phyloP scores from a whole-genome alignment of 768 basidiomycete species.

The Clitopilus passeckerianus region DNA sequence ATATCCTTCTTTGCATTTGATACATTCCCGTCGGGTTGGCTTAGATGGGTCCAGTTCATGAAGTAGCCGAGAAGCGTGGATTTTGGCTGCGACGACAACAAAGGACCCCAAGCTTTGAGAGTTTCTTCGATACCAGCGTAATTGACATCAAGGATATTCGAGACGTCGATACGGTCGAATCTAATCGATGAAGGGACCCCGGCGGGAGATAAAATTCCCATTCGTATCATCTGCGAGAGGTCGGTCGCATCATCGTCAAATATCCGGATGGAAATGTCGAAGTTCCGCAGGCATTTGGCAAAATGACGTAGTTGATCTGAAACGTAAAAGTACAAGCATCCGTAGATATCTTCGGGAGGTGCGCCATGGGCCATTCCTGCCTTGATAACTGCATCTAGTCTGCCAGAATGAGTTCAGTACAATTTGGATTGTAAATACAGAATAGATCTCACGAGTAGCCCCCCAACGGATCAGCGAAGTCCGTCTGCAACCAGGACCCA shows the following conservation, averaged over 20 bases:
- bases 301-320: slow-evolving; percentile 29
- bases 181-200: slow-evolving; percentile 13
- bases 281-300: slow-evolving; percentile 20
- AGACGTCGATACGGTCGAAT: slow-evolving; percentile 42
- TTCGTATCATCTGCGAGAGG: slow-evolving; percentile 16
- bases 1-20: slow-evolving; percentile 1
- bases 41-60: slow-evolving; percentile 30
- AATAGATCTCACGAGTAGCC: slow-evolving; percentile 27
- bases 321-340: slow-evolving; percentile 37
- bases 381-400: slow-evolving; percentile 21
- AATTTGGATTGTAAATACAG: neutral
- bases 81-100: slow-evolving; percentile 21
- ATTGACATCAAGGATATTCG: slow-evolving; percentile 32
- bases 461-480: slow-evolving; percentile 26
- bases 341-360: slow-evolving; percentile 31
- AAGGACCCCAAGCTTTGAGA: slow-evolving; percentile 24
- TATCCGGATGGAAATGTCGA: slow-evolving; percentile 23
- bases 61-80: slow-evolving; percentile 29
- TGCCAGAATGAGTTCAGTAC: slow-evolving; percentile 9
- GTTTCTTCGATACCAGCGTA: slow-evolving; percentile 26
- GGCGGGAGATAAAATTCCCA: slow-evolving; percentile 4
- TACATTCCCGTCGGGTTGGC: slow-evolving; percentile 10
- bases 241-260: slow-evolving; percentile 19
- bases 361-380: slow-evolving; percentile 26
- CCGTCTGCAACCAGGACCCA: slow-evolving; percentile 27